Percentiles rank a stretch among this genome's conserved stretches.
phyloP scores from a whole-genome alignment of 179 eudicot genomes.

The Actinidia arguta region DNA sequence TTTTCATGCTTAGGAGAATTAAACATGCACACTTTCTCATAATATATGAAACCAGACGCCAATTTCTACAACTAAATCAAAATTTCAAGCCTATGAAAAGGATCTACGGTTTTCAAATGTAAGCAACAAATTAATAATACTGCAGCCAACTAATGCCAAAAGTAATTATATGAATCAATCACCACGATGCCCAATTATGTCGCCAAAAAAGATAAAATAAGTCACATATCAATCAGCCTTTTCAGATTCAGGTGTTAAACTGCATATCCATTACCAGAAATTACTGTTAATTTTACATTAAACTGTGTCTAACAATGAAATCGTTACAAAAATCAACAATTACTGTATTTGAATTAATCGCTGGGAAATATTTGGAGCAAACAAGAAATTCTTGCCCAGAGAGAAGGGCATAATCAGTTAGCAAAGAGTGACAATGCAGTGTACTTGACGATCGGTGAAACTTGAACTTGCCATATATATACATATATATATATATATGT shows the following conservation, averaged over 20 bases:
- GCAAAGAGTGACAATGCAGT: constrained; percentile 78
- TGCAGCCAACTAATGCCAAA: not conserved
- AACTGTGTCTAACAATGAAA: not conserved
- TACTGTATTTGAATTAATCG: not conserved
- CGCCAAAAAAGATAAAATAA: not conserved
- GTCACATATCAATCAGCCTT: not conserved
- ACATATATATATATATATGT: not conserved
- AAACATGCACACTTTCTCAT: too few species aligned
- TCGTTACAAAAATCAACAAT: not conserved
- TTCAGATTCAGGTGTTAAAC: not conserved
- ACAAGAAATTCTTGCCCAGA: constrained; percentile 30
- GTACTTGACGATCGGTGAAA: constrained; percentile 70
- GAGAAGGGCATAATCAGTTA: constrained; percentile 66
- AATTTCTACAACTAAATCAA: too few species aligned
- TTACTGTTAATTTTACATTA: not conserved
- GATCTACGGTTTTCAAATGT: not conserved
- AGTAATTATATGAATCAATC: not conserved
- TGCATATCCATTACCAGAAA: not conserved
- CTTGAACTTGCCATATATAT: constrained; percentile 37
- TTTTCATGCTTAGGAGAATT: too few species aligned
- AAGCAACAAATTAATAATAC: not conserved
- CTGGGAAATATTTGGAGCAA: not conserved
- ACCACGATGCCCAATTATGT: too few species aligned
- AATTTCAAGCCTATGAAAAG: too few species aligned
- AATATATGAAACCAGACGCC: too few species aligned